Evolutionary conservation across 1,284 basidiomycete genomes (phyloP), one percentile per base, ranked within the genome.

Genomic region (Chondrostereum purpureum): DNA sequence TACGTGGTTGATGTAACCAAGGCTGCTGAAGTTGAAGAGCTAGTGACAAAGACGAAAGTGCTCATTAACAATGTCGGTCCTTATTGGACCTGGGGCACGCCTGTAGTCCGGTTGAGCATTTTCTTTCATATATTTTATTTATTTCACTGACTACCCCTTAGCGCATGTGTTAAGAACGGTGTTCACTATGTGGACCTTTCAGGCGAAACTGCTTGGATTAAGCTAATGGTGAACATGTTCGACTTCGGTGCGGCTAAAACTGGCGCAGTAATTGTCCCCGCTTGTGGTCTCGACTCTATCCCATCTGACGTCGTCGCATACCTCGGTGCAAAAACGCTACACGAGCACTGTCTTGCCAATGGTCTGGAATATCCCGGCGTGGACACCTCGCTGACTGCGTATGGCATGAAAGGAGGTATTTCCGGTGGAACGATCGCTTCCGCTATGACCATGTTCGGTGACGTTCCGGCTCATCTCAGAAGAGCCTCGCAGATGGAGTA

Each of bases 381-480:
- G 14, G 58, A 53, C 12, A 53, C 55, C 0, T 73, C 70, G 1
- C 65, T 57, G 14, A 71, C 77, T 0, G 78, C 77, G 20, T 80
- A 78, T 58, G 58, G 62, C 5, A 19, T 81, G 14, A 60, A 59
- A 0, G 77, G 80, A 10, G 70, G 72, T 4, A 52, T 86, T 2
- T 88, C 85, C 0, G 86, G 86, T 1, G 91, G 91, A 5, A 84
- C 88, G 0, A 57, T 88, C 13, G 68, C 69, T 12, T 77, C 82
- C 1, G 56, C 76, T 1, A 61, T 85, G 31, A 58, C 70, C 1
- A 33, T 80, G 2, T 75, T 77, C 38, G n/a, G n/a, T n/a, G 66
- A 78, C 0, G 62, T 78, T 2, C 76, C 81, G 0, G 53, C 53
- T 11, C 48, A 67, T 2, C 64, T 70, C 36, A 43, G 63, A 12